Evolutionary conservation across 768 basidiomycete species (phyloP).

Genomic region (Cubamyces sp.): DNA sequence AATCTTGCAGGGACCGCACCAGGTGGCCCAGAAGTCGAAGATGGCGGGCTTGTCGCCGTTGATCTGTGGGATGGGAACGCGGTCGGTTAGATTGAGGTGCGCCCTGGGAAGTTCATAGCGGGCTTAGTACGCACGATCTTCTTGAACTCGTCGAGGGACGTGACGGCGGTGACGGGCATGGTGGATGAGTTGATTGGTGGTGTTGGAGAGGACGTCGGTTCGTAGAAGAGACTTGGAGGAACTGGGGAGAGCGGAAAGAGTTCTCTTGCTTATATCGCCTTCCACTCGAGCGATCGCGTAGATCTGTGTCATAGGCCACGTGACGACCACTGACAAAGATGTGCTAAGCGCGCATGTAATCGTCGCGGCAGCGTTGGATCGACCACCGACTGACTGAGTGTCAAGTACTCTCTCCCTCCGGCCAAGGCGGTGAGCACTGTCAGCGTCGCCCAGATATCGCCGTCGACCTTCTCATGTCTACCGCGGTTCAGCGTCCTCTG

Average conservation of each 20-base stretch:
- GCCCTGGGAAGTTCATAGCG: neutral
- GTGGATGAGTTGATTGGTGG: conserved; percentile 2
- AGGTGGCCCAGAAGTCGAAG: conserved; percentile 79
- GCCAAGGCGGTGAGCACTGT: too few relatives aligned
- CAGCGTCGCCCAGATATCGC: too few relatives aligned
- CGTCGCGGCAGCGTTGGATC: neutral
- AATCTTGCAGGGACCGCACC: conserved; percentile 73
- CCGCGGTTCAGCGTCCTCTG: too few relatives aligned
- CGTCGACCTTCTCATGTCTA: too few relatives aligned
- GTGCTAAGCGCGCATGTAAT: conserved; percentile 5
- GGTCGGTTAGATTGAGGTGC: conserved; percentile 7
- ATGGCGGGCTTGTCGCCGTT: conserved; percentile 50
- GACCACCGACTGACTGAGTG: too few relatives aligned
- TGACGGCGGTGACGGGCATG: conserved; percentile 29
- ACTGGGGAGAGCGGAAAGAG: neutral
- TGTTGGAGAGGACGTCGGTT: neutral
- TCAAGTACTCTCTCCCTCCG: too few relatives aligned
- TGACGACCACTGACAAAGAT: conserved; percentile 20
- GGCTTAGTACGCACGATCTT: conserved; percentile 43
- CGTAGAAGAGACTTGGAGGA: neutral
- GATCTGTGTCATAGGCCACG: conserved; percentile 22
- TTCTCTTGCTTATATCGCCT: conserved; percentile 12
- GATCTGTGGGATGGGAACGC: conserved; percentile 39
- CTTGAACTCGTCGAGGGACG: conserved; percentile 30
- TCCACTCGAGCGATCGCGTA: conserved; percentile 13